A percentile compares a stretch with the other conserved stretches of the same genome.
Evolutionary conservation across 208 protist species (phyloP).

Genomic region (Tritrichomonas musculus): DNA sequence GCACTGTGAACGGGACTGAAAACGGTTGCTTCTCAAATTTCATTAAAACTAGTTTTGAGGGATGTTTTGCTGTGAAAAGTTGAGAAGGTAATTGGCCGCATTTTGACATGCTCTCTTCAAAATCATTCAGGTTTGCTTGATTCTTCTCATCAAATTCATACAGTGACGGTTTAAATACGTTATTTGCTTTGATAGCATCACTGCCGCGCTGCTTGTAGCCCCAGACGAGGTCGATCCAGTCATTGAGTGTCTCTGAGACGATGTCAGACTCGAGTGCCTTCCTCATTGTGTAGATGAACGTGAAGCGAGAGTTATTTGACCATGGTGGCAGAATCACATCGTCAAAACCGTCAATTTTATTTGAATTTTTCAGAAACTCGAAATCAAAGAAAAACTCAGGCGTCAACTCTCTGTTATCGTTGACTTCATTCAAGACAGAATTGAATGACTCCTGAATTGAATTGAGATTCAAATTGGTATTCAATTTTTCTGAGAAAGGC

Average conservation of each 20-base stretch:
- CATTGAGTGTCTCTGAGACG: neutral
- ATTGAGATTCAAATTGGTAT: neutral
- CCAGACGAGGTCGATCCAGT: constrained; percentile 26
- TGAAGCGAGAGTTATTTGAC: neutral
- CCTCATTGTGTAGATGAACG: neutral
- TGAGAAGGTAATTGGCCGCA: constrained; percentile 20
- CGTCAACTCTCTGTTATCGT: constrained; percentile 46
- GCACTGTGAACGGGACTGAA: too few species aligned
- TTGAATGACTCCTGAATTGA: neutral
- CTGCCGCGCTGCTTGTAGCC: neutral
- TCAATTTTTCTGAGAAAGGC: too few species aligned
- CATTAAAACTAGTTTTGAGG: neutral
- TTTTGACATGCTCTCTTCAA: neutral
- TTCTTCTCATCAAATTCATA: neutral
- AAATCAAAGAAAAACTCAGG: constrained; percentile 62
- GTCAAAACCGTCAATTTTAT: constrained; percentile 47
- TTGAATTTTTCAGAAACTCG: constrained; percentile 51
- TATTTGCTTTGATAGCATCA: neutral
- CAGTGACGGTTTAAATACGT: neutral
- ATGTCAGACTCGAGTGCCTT: neutral
- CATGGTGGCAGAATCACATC: neutral
- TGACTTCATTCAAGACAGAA: neutral
- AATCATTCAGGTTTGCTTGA: neutral
- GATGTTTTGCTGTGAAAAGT: neutral
- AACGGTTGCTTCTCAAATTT: neutral